These are phyloP conservation scores for Phytopythium mirpurense DNA, from an alignment of 352 stramenopile genomes.

Conservation along the genomic window DNA sequence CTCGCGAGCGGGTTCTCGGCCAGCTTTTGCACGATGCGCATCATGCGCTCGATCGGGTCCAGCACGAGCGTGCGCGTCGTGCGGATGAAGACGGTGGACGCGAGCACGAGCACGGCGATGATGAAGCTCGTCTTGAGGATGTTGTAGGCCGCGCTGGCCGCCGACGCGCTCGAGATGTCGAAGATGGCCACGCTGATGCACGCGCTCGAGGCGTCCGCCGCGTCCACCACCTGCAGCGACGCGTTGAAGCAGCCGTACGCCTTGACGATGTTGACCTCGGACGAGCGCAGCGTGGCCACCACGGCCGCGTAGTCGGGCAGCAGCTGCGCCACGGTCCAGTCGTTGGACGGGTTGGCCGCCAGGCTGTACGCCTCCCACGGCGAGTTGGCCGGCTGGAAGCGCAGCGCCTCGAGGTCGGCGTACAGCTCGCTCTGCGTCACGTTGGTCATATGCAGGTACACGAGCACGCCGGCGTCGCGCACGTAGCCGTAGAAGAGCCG, in stretches of 20 bases:
- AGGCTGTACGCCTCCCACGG: conserved; percentile 39
- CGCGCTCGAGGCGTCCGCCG: conserved; percentile 33
- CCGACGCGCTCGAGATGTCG: conserved; percentile 56
- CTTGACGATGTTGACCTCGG: conserved; percentile 72
- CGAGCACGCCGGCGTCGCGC: conserved; percentile 43
- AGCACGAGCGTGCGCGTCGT: conserved; percentile 82
- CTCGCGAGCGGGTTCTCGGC: conserved; percentile 86
- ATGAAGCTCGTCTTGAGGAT: conserved; percentile 88
- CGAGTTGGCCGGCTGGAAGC: conserved; percentile 39
- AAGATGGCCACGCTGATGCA: conserved; percentile 83
- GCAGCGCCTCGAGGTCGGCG: conserved; percentile 27
- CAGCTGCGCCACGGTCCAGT: conserved; percentile 35
- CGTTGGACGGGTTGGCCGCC: conserved; percentile 51
- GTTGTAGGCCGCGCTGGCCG: conserved; percentile 63
- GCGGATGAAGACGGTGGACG: conserved; percentile 79
- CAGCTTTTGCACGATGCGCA: conserved; percentile 84
- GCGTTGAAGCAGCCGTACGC: conserved; percentile 71
- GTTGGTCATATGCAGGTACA: conserved; percentile 59
- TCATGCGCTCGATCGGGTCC: conserved; percentile 90
- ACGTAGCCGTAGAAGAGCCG: conserved; percentile 65
- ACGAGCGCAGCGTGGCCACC: conserved; percentile 31
- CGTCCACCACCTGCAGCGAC: conserved; percentile 53
- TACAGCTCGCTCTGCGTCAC: conserved; percentile 29
- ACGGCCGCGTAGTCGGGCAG: conserved; percentile 37
- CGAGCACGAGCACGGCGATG: conserved; percentile 74